phyloP scores from a whole-genome alignment of 169 alveolate genomes.

The Eimeria necatrix region DNA sequence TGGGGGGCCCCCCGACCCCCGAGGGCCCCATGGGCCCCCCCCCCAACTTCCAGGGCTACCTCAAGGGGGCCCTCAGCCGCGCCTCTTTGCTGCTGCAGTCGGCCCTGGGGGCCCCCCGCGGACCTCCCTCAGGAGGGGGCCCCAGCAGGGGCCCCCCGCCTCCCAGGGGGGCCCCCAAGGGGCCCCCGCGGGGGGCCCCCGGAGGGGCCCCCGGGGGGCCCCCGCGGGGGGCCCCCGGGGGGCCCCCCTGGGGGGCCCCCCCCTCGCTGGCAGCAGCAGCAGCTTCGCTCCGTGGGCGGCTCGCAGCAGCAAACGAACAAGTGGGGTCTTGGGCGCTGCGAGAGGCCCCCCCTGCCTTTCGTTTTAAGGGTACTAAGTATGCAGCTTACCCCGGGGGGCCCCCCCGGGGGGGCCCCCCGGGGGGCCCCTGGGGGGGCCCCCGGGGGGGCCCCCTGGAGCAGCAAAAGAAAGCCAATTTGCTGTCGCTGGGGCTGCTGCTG shows the following conservation, averaged over 20 bases:
- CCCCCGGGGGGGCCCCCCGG: background rate
- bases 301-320: background rate
- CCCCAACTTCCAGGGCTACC: background rate
- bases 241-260: no score
- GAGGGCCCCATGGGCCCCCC: conserved; percentile 21
- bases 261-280: background rate
- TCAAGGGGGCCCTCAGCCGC: no score
- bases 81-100: no score
- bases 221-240: no score
- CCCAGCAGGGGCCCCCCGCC: background rate
- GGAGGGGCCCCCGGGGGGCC: no score
- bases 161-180: no score
- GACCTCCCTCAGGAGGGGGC: background rate
- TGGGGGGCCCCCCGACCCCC: background rate
- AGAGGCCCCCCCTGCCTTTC: background rate
- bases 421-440: no score
- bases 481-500: background rate
- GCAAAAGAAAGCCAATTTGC: background rate
- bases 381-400: background rate
- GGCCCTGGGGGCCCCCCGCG: background rate
- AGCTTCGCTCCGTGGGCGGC: background rate
- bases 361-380: background rate
- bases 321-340: background rate
- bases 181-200: no score
- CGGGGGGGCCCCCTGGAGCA: no score